These are phyloP conservation scores for Gaillardinia entomophila DNA, from an alignment of 805 yeast species.

Conservation along the genomic window DNA sequence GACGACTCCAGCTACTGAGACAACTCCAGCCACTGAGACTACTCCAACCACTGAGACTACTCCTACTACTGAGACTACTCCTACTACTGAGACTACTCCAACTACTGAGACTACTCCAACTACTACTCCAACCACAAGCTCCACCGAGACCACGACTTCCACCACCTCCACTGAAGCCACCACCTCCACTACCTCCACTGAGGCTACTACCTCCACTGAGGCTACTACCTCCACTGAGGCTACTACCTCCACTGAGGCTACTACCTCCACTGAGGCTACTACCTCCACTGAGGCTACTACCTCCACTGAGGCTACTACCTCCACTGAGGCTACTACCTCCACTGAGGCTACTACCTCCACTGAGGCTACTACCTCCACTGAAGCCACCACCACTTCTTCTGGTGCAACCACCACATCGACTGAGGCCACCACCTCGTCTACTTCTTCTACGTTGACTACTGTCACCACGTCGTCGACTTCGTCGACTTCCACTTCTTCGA, in stretches of 20 bases:
- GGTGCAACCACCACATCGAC: background rate
- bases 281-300: conserved; percentile 3
- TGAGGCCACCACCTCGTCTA: background rate
- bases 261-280: conserved; percentile 1
- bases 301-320: background rate
- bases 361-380: background rate
- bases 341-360: background rate
- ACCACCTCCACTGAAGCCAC: too few species aligned
- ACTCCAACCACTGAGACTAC: too few species aligned
- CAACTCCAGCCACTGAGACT: too few species aligned
- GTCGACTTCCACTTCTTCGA: background rate
- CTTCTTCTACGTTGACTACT: background rate
- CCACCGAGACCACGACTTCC: too few species aligned
- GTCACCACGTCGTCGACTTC: background rate
- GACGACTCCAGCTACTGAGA: too few species aligned
- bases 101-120: background rate
- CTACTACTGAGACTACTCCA: too few species aligned
- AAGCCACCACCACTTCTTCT: background rate
- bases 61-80: too few species aligned
- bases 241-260: conserved; percentile 2
- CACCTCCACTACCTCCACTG: conserved; percentile 12
- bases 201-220: conserved; percentile 13
- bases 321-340: background rate
- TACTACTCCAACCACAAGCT: background rate
- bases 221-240: conserved; percentile 6